Evolutionary conservation across 352 stramenopile species (phyloP), one percentile per base, ranked within the genome.

Genomic region (Pythium vanterpoolii): DNA sequence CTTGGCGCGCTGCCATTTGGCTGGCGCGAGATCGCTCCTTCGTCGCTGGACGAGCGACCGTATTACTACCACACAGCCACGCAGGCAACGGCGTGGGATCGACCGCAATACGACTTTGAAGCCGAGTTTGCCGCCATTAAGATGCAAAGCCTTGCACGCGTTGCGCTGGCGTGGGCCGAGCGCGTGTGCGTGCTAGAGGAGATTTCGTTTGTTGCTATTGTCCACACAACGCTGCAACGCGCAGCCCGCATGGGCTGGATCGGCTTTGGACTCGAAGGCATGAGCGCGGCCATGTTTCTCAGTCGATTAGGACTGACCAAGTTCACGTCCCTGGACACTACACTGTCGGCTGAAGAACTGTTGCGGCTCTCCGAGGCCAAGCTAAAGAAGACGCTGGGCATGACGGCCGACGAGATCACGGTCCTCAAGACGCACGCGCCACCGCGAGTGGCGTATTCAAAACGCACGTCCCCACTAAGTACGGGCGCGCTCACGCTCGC

Each of bases 241-340:
- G 61, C 63, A 23, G 51, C 45, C 39, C 57, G 43, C n/a, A 38
- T 80, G 2, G 71, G 74, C 61, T 90, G 77, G 79, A 45, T 90
- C 13, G 84, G 84, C 11, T 90, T 82, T 60, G 79, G 78, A n/a
- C 59, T 91, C 19, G 84, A 94, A 58, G 84, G 84, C 14, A 75
- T 94, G 51, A 79, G 66, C n/a, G 61, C 76, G 0, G 43, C 66
- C 1, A 72, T 79, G 10, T 83, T 82, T 40, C 69, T 92, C 26
- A 72, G 56, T 54, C 79, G 83, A 3, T 68, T 92, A 21, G 84
- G 82, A 0, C 69, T 94, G 9, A 59, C 61, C 45, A 89, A 85
- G 64, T 69, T 87, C 56, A 56, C 31, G 4, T 47, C 46, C 4
- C 9, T 33, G 18, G 23, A 19, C 6, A 21, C 11, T 33, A 5